Evolutionary conservation across 306 rosid genomes (phyloP), one percentile per base, ranked within the genome.

Genomic region (Trifolium fragiferum): DNA sequence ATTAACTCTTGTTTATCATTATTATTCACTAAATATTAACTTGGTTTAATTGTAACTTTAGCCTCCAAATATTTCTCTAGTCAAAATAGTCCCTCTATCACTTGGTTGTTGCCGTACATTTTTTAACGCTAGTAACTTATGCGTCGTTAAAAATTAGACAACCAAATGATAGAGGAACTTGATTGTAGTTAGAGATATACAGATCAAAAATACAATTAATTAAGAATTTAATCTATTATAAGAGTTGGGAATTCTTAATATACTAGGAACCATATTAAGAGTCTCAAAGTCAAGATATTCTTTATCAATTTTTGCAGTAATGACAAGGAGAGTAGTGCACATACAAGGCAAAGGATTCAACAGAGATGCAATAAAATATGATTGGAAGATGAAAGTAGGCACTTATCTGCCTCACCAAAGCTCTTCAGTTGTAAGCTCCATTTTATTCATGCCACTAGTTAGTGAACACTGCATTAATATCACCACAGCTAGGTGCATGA

Each of bases 401-500:
- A 79, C 64, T 7, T 61, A 90, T 78, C 76, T 88, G 4, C 96
- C 88, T 13, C 89, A 90, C 25, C 85, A 71, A 58, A 62, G 70
- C 2, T 88, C 87, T 66, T 77, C 93, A 6, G 86, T 92, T 21
- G 69, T 92, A 27, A 85, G 90, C 78, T 88, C 89, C 74, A 81
- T 89, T 57, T 70, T 90, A 16, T 92, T 92, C 79, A 79, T 67
- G 83, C 96, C 90, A 0, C 63, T 85, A 15, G 49, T 18, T 9
- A 76, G 70, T 0, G 93, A 92, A 72, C 49, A 78, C 60, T 66
- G 86, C 77, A 75, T 90, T 40, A 79, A 85, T 55, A 64, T 86
- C 67, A 82, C 87, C 2, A 88, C 88, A 1, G 72, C 85, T 27
- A 80, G 97, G 74, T 86, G 90, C 82, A 92, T 92, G 96, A 89